phyloP scores from a whole-genome alignment of 768 basidiomycete genomes.

The Lactarius sanguifluus region DNA sequence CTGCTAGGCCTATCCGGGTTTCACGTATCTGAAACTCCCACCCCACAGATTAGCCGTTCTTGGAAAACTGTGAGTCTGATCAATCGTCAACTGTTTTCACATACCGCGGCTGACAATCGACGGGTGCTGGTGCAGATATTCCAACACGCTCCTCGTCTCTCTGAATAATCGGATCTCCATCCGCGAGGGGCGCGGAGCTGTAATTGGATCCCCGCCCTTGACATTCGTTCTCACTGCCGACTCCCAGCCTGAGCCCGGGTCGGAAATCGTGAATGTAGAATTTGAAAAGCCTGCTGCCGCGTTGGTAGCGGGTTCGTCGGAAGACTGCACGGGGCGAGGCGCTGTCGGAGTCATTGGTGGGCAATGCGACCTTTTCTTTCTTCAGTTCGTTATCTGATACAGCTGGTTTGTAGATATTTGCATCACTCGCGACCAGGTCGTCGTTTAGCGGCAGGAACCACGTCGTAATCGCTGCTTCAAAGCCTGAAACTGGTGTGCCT shows the following conservation, averaged over 20 bases:
- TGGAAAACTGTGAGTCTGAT: constrained; percentile 7
- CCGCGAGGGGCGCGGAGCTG: background rate
- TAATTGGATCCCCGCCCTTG: background rate
- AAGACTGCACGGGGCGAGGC: background rate
- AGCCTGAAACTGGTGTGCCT: too few relatives aligned
- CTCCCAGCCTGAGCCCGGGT: background rate
- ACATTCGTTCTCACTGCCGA: background rate
- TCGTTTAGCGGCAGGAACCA: too few relatives aligned
- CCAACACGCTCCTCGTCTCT: constrained; percentile 17
- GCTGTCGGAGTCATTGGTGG: background rate
- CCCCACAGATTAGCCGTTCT: constrained; percentile 1
- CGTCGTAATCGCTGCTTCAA: too few relatives aligned
- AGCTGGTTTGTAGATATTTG: too few relatives aligned
- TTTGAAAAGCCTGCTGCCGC: background rate
- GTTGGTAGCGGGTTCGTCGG: too few relatives aligned
- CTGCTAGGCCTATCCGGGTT: background rate
- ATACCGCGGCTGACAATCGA: background rate
- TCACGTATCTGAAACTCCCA: background rate
- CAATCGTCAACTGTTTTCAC: background rate
- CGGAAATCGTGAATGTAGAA: background rate
- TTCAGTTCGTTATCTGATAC: too few relatives aligned
- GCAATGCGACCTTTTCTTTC: too few relatives aligned
- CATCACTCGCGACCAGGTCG: too few relatives aligned
- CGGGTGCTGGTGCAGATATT: constrained; percentile 1
- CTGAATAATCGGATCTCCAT: constrained; percentile 21